Evolutionary conservation across 192 early-diverging fungal species (phyloP), one percentile per base, ranked within the genome.

Genomic region (Coemansia sp.): DNA sequence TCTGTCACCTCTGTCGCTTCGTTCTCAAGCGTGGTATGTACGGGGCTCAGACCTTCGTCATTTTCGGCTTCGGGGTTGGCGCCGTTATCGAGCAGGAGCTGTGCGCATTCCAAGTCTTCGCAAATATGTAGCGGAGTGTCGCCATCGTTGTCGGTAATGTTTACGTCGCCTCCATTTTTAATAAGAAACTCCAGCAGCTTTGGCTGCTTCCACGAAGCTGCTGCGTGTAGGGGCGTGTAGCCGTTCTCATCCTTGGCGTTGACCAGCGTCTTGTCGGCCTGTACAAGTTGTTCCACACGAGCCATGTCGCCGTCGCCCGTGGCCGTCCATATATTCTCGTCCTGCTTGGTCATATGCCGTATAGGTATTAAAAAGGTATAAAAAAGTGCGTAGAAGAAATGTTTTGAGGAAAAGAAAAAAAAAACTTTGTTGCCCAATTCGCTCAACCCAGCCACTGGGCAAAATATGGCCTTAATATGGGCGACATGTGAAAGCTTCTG

Each of bases 41-140:
- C 74, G 0, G 75, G 77, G 53, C 76, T 75, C 44, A 78, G 65
- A 9, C 81, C 89, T 89, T 92, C 89, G 20, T 84, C 66, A 71
- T 97, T 97, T 41, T 66, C 58, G 53, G 69, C 74, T 2, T 64
- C 76, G 13, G 88, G 75, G 68, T 94, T 89, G 9, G 94, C 94
- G 13, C 94, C 94, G 33, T 84, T 78, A 52, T 88, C 85, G 38
- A 94, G 68, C 34, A 96, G 72, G 29, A 89, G 73, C 66, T 86
- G 47, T 27, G 91, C 93, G 44, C 87, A 88, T n/a, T 87, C 89
- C 13, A 86, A 83, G 49, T 90, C 88, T 65, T 94, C 93, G 60
- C 85, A 87, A 13, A 90, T 86, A 69, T 90, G 92, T 43, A 96
- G 81, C 7, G 93, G 93, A 29, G 93, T 94, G 68, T 96, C 95